A percentile compares a stretch with the other conserved stretches of the same genome.
Conservation (phyloP, 163 green algal genomes). For the Scenedesmus sp. region DNA sequence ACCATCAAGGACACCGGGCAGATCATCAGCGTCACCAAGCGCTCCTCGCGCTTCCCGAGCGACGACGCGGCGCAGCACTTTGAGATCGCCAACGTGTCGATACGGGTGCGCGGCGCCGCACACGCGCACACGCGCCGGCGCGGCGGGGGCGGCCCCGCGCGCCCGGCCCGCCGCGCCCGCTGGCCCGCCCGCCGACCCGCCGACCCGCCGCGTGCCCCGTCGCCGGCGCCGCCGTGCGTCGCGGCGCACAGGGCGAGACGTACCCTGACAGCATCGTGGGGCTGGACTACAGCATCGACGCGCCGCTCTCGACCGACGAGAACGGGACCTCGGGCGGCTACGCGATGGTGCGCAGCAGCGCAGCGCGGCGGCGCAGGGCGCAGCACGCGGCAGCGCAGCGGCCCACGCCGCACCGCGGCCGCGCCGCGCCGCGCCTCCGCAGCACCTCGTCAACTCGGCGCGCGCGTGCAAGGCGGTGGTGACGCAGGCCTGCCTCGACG, state of each 20-base stretch:
- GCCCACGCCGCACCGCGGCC: too few species aligned
- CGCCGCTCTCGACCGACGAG: not conserved
- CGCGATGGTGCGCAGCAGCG: not conserved
- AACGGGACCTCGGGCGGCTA: not conserved
- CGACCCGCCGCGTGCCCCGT: too few species aligned
- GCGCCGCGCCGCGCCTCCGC: too few species aligned
- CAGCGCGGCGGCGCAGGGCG: not conserved
- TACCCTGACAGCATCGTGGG: not conserved
- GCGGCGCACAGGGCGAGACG: not conserved
- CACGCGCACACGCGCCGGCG: too few species aligned
- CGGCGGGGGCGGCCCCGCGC: too few species aligned
- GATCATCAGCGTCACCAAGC: not conserved
- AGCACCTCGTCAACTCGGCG: not conserved
- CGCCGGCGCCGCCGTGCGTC: too few species aligned
- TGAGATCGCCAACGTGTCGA: not conserved
- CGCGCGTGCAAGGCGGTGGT: not conserved
- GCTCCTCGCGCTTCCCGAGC: not conserved
- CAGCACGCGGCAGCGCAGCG: not conserved
- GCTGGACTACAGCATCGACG: not conserved
- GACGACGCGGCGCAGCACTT: not conserved
- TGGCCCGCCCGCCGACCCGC: too few species aligned
- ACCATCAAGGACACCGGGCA: not conserved
- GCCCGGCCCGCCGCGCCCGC: too few species aligned
- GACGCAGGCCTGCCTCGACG: not conserved
- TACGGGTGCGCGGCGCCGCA: not conserved